Conservation (phyloP, 225 moss, liverwort and hornwort species). For the Straminergon stramineum region DNA sequence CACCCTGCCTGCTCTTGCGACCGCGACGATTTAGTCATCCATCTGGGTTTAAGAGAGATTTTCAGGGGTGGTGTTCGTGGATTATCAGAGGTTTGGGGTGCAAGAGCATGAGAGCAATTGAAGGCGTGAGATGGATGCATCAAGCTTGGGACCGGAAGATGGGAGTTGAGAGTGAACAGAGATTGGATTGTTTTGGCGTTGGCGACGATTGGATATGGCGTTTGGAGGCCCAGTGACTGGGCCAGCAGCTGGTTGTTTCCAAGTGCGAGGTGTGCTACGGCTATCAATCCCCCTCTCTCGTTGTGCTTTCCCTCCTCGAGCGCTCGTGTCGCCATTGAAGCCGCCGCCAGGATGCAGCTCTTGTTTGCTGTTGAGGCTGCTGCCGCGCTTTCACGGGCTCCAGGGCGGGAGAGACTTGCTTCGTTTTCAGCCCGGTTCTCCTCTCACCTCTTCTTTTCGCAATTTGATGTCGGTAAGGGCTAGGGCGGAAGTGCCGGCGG, state of each 20-base stretch:
- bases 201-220: conserved; percentile 25
- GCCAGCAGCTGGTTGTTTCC: conserved; percentile 27
- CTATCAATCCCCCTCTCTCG: conserved; percentile 17
- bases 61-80: background rate
- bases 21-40: background rate
- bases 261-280: conserved; percentile 29
- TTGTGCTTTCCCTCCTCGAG: background rate
- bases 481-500: conserved; percentile 17
- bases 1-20: background rate
- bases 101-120: background rate
- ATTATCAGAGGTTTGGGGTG: background rate
- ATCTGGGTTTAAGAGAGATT: background rate
- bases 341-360: conserved; percentile 13
- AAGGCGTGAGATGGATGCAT: conserved; percentile 9
- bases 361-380: conserved; percentile 4
- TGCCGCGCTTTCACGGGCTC: conserved; percentile 11
- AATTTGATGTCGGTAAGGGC: conserved; percentile 6
- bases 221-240: conserved; percentile 31
- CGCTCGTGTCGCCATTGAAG: background rate
- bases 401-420: background rate
- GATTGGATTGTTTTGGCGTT: background rate
- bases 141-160: background rate
- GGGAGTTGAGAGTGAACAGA: background rate
- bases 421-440: background rate
- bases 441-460: background rate